Evolutionary conservation across 495 filamentous ascomycete genomes (phyloP).

Genomic region (Daldinia caldariorum): DNA sequence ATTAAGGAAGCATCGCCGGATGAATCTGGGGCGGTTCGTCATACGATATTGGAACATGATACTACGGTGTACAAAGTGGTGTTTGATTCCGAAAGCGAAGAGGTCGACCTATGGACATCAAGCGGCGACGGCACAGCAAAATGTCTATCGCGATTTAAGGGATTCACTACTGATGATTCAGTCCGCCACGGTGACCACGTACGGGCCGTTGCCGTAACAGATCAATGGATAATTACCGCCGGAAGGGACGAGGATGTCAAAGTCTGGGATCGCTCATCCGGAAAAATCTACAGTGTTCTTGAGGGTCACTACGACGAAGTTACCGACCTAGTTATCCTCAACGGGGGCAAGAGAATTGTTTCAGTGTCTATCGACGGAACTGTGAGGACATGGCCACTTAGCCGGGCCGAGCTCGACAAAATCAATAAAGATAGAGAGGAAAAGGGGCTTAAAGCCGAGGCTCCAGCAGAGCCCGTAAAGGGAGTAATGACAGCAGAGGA

Average conservation of each 20-base stretch:
- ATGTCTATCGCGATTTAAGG: slow-evolving; percentile 71
- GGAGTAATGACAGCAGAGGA: slow-evolving; percentile 78
- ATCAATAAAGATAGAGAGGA: slow-evolving; percentile 62
- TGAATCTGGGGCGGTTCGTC: slow-evolving; percentile 54
- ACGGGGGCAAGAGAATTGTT: slow-evolving; percentile 64
- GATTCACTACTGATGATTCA: slow-evolving; percentile 74
- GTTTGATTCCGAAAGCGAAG: slow-evolving; percentile 65
- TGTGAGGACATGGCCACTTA: slow-evolving; percentile 80
- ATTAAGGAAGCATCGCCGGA: slow-evolving; percentile 52
- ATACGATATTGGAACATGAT: slow-evolving; percentile 81
- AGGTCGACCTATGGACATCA: slow-evolving; percentile 87
- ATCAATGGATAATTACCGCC: slow-evolving; percentile 86
- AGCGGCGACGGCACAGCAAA: slow-evolving; percentile 86
- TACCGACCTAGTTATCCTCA: slow-evolving; percentile 75
- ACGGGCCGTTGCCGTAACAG: slow-evolving; percentile 76
- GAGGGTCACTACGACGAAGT: slow-evolving; percentile 93
- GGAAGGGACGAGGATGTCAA: slow-evolving; percentile 92
- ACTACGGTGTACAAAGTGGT: slow-evolving; percentile 85
- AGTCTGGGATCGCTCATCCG: slow-evolving; percentile 81
- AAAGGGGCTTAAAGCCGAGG: slow-evolving; percentile 57
- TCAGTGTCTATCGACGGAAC: slow-evolving; percentile 92
- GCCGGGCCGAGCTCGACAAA: slow-evolving; percentile 68
- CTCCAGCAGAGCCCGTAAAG: slow-evolving; percentile 51
- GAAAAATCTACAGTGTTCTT: slow-evolving; percentile 78
- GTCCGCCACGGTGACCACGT: slow-evolving; percentile 90